Conservation (phyloP, 2,329 filamentous ascomycete genomes). For the Xylaria multiplex region DNA sequence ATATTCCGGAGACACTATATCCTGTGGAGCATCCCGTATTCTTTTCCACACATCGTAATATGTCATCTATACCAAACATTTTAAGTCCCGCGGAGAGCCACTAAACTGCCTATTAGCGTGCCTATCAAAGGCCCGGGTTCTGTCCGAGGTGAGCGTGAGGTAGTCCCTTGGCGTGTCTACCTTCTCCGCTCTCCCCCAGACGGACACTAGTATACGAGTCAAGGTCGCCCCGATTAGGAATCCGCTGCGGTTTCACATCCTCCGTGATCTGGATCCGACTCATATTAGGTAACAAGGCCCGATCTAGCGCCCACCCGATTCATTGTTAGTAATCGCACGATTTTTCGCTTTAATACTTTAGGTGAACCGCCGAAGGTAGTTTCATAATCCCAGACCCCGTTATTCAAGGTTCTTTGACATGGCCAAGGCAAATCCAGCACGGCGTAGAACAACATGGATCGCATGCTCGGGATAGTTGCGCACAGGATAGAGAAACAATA, state of each 20-base stretch:
- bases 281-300: not conserved
- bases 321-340: not conserved
- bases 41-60: not conserved
- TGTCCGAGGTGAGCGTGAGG: not conserved
- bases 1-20: not conserved
- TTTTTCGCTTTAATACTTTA: not conserved
- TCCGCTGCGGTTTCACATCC: constrained; percentile 21
- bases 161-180: constrained; percentile 18
- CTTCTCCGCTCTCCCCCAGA: constrained; percentile 26
- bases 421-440: too few relatives aligned
- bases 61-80: constrained; percentile 15
- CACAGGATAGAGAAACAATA: too few relatives aligned
- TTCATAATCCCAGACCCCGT: not conserved
- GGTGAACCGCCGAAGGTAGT: not conserved
- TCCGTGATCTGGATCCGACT: constrained; percentile 21
- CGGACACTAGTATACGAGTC: not conserved
- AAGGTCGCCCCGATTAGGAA: constrained; percentile 17
- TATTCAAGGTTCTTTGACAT: not conserved
- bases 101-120: constrained; percentile 16
- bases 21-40: not conserved
- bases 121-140: constrained; percentile 13
- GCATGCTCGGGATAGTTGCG: too few relatives aligned
- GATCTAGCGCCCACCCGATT: not conserved
- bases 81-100: not conserved
- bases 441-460: too few relatives aligned